Evolutionary conservation across 2,329 filamentous ascomycete genomes (phyloP).

Genomic region (Botrytis sinoallii): DNA sequence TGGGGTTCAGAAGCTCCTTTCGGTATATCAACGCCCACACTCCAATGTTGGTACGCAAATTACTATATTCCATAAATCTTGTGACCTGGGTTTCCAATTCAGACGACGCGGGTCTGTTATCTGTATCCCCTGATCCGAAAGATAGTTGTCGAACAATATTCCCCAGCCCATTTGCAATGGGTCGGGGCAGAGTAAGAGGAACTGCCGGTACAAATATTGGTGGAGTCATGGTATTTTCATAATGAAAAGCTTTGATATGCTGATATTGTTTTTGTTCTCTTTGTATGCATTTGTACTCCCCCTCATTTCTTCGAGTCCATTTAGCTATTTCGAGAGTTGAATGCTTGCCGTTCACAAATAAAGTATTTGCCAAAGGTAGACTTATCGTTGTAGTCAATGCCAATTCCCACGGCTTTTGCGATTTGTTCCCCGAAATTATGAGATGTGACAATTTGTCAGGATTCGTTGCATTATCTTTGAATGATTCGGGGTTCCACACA

Average conservation of each 20-base stretch:
- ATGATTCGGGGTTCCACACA: conserved; percentile 6
- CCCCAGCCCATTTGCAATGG: conserved; percentile 64
- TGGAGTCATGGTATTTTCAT: conserved; percentile 11
- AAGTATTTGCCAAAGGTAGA: conserved; percentile 71
- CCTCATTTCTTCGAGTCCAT: conserved; percentile 37
- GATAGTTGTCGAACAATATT: conserved; percentile 72
- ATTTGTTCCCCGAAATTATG: conserved; percentile 24
- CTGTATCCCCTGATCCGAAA: conserved; percentile 41
- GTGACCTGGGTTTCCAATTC: conserved; percentile 68
- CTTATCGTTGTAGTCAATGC: conserved; percentile 29
- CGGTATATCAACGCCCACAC: conserved; percentile 74
- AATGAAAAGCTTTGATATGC: conserved; percentile 23
- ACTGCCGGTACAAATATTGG: conserved; percentile 47
- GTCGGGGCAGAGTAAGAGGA: conserved; percentile 60
- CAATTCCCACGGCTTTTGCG: not conserved
- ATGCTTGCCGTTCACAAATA: conserved; percentile 66
- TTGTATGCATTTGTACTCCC: conserved; percentile 21
- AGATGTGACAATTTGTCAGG: conserved; percentile 27
- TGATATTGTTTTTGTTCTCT: conserved; percentile 25
- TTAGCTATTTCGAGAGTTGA: conserved; percentile 54
- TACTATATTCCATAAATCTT: conserved; percentile 47
- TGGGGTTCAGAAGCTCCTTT: conserved; percentile 25
- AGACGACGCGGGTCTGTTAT: conserved; percentile 57
- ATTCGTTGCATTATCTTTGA: not conserved
- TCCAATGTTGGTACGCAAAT: conserved; percentile 47